Evolutionary conservation across 73 alveolate genomes (phyloP), one percentile per base, ranked within the genome.

Genomic region (Paramecium sonneborni): DNA sequence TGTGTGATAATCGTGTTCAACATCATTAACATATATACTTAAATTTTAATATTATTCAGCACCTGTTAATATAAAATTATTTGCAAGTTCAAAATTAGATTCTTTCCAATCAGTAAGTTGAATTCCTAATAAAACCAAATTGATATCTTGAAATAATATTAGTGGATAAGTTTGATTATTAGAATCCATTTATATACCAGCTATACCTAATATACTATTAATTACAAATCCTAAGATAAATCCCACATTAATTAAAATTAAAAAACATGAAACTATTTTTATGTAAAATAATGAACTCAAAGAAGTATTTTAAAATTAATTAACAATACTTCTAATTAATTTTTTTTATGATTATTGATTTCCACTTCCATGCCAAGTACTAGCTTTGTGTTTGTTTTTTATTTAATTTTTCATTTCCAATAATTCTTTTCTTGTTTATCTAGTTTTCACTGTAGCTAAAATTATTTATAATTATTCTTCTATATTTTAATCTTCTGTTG

Each of bases 141-240:
- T 72, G 18, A 72, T 0, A 72, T 72, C 86, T 35, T 20, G 6
- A 35, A 35, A 21, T 4, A 72, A 37, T 34, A 35, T 12, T 0
- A 35, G 24, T 1, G 86, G 86, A 72, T 72, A 72, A 15, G 58
- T 35, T 72, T 72, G n/a, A 35, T 72, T 72, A n/a, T 72, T 18
- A 10, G 86, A 72, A 72, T 72, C 86, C 20, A 7, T 72, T 72
- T 72, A 35, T 14, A 72, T 38, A 0, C 62, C 62, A 2, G 6
- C 86, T 3, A 72, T 1, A 0, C 32, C 38, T 2, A 72, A 5
- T 3, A 15, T 72, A 38, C n/a, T 35, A 72, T 35, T 32, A 6
- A 72, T 23, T 4, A 72, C 18, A 38, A 72, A 35, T 3, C 55
- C 57, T 3, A 12, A 2, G 5, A 72, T 38, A 14, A 32, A 72